Evolutionary conservation across 2,329 filamentous ascomycete species (phyloP), one percentile per base, ranked within the genome.

Genomic region (Botrytis deweyae): DNA sequence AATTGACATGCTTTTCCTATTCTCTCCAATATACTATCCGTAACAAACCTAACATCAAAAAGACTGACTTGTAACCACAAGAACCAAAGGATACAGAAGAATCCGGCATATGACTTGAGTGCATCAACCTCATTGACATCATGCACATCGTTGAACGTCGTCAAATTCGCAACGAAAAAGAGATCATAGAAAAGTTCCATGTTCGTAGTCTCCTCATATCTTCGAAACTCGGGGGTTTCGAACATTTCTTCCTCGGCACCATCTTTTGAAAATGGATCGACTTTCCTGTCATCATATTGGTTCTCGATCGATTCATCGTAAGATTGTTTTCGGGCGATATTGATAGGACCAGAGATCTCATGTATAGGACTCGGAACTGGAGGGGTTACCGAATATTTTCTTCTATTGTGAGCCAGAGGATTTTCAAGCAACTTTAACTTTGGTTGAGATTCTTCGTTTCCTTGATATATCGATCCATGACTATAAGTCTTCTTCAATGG

Each of bases 121-220:
- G 49, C 78, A 16, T 68, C 33, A 25, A 81, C 72, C 75, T 87
- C 85, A 76, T 87, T 88, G 75, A 89, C 88, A 61, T 88, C 86
- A 76, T 88, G 85, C 7, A 84, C 83, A 14, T 83, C 83, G 6
- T 87, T 88, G 76, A 90, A 89, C 0, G 87, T 88, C 4, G 87
- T 87, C 46, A 90, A 79, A 76, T 90, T 90, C 33, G 87, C 88
- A 29, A 89, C 87, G 74, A 90, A 88, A 77, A 89, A 89, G 0
- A 90, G 81, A 79, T 89, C 88, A 77, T 87, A 89, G 78, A 89
- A 89, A 4, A 89, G 82, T 78, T 79, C 77, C 40, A 79, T 77
- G 63, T 76, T 78, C 3, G 78, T 79, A 10, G 76, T 73, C 72
- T 79, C 78, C 44, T 77, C 75, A 36, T 76, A 73, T 33, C 74